Evolutionary conservation across 306 rosid genomes (phyloP).

Genomic region (Pterocarpus macrocarpus): DNA sequence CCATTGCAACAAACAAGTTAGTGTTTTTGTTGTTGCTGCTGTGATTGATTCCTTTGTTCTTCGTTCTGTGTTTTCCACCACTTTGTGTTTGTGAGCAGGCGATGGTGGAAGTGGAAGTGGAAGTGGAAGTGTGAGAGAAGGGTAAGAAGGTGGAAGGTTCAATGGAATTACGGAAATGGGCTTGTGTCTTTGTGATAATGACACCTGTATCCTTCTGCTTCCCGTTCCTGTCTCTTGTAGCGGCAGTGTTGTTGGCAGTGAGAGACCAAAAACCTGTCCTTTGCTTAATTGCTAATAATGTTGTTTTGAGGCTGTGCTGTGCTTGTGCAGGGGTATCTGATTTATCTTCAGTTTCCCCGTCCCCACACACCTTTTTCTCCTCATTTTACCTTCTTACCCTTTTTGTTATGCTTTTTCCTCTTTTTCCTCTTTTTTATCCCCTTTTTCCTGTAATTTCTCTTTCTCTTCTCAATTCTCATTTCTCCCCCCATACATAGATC

Average conservation of each 20-base stretch:
- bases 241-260: background rate
- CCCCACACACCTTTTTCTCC: slow-evolving; percentile 16
- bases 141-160: slow-evolving; percentile 15
- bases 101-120: slow-evolving; percentile 29
- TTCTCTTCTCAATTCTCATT: background rate
- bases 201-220: slow-evolving; percentile 51
- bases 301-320: background rate
- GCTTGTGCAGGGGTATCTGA: background rate
- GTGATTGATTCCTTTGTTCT: background rate
- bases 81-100: slow-evolving; percentile 27
- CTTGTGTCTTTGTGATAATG: slow-evolving; percentile 42
- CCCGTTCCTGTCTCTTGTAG: background rate
- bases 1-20: slow-evolving; percentile 54
- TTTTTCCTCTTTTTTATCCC: background rate
- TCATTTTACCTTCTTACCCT: slow-evolving; percentile 46
- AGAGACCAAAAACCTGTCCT: background rate
- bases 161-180: slow-evolving; percentile 60
- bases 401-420: background rate
- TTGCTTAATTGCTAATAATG: slow-evolving; percentile 27
- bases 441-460: background rate
- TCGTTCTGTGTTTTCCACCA: background rate
- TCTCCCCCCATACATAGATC: background rate
- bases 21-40: background rate
- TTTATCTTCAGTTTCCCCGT: slow-evolving; percentile 26
- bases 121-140: slow-evolving; percentile 41